phyloP scores from a whole-genome alignment of 1,284 basidiomycete species.

The Ganoderma sp. region DNA sequence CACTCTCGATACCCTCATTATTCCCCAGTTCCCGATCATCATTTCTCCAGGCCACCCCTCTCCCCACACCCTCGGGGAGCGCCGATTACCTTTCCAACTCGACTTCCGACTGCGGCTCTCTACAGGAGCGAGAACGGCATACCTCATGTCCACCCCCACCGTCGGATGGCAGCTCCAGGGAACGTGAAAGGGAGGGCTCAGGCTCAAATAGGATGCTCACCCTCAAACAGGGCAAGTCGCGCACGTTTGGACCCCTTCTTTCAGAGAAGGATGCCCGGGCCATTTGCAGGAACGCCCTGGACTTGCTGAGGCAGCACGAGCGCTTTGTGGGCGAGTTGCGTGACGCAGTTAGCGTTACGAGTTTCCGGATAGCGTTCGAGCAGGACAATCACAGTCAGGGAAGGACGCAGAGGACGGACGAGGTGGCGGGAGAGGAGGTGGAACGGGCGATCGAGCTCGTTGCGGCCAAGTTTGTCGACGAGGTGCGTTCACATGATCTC shows the following conservation, averaged over 20 bases:
- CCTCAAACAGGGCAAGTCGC: slow-evolving; percentile 44
- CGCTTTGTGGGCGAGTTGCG: slow-evolving; percentile 67
- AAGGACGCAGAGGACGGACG: slow-evolving; percentile 14
- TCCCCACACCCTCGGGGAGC: slow-evolving; percentile 28
- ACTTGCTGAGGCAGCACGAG: slow-evolving; percentile 79
- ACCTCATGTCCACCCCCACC: slow-evolving; percentile 23
- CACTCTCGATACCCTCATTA: slow-evolving; percentile 36
- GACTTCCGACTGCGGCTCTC: slow-evolving; percentile 21
- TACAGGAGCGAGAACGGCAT: slow-evolving; percentile 27
- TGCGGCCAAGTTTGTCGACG: slow-evolving; percentile 34
- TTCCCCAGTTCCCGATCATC: slow-evolving; percentile 35
- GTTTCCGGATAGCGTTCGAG: slow-evolving; percentile 38
- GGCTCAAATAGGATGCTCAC: slow-evolving; percentile 25
- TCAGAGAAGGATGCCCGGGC: slow-evolving; percentile 58
- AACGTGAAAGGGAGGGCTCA: slow-evolving; percentile 28
- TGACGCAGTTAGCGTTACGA: slow-evolving; percentile 59
- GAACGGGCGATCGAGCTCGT: slow-evolving; percentile 37
- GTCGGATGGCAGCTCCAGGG: slow-evolving; percentile 21
- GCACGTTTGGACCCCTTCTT: slow-evolving; percentile 46
- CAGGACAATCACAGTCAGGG: slow-evolving; percentile 13
- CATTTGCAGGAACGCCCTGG: slow-evolving; percentile 74
- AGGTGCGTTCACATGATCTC: slow-evolving; percentile 33
- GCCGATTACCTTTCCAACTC: slow-evolving; percentile 19
- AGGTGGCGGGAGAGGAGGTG: slow-evolving; percentile 27
- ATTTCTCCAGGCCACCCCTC: slow-evolving; percentile 28